phyloP scores from a whole-genome alignment of 2,329 filamentous ascomycete genomes.

The Xylariales sp. region DNA sequence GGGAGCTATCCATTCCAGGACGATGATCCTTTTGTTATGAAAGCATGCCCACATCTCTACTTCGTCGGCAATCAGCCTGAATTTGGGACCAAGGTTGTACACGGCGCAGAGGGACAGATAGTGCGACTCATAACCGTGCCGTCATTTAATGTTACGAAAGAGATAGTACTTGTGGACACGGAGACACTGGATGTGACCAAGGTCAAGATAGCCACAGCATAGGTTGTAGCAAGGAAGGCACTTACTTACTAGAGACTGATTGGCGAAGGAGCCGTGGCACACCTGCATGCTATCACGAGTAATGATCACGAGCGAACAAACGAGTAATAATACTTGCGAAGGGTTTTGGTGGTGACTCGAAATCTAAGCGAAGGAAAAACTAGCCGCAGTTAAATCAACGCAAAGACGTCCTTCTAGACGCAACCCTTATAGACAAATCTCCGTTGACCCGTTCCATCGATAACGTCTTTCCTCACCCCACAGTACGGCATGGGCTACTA shows the following conservation, averaged over 20 bases:
- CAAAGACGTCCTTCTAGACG: too few relatives aligned
- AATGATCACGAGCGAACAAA: background rate
- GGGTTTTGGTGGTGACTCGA: too few relatives aligned
- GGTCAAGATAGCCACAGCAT: constrained; percentile 47
- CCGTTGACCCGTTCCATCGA: too few relatives aligned
- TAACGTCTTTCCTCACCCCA: too few relatives aligned
- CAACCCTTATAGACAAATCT: too few relatives aligned
- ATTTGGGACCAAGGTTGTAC: constrained; percentile 68
- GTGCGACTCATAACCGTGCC: constrained; percentile 82
- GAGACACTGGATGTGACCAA: constrained; percentile 78
- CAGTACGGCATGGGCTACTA: too few relatives aligned
- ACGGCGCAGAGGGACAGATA: constrained; percentile 61
- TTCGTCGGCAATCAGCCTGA: constrained; percentile 81
- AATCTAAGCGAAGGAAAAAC: too few relatives aligned
- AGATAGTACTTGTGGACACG: constrained; percentile 78
- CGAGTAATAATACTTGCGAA: too few relatives aligned
- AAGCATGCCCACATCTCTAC: constrained; percentile 82
- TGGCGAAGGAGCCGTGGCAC: too few relatives aligned
- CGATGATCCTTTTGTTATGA: constrained; percentile 84
- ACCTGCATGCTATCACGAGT: background rate
- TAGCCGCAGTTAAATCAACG: too few relatives aligned
- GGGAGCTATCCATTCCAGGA: constrained; percentile 97
- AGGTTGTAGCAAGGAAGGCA: background rate
- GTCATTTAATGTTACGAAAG: constrained; percentile 70
- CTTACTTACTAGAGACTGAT: background rate